These are phyloP conservation scores for Camelina laxa DNA, from an alignment of 345 rosid species.

Conservation along the genomic window DNA sequence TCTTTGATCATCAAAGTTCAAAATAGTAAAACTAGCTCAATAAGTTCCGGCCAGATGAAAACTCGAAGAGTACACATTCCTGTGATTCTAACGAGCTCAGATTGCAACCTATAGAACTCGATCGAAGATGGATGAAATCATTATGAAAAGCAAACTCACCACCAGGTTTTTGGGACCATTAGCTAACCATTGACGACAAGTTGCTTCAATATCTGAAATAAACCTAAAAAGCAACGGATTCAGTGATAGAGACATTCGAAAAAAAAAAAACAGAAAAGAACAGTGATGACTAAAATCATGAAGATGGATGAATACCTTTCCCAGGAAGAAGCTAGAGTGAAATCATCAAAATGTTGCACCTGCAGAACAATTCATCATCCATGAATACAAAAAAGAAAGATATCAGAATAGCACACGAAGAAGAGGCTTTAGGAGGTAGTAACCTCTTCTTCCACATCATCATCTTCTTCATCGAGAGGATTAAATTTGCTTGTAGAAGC, in stretches of 20 bases:
- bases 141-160: conserved; percentile 52
- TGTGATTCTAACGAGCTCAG: not conserved
- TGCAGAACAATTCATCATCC: conserved; percentile 40
- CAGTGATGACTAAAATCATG: not conserved
- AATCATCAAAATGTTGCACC: conserved; percentile 93
- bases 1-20: not conserved
- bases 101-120: conserved; percentile 2
- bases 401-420: conserved; percentile 5
- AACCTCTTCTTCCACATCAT: conserved; percentile 56
- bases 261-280: conserved; percentile 12
- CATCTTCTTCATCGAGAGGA: conserved; percentile 52
- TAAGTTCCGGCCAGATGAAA: not conserved
- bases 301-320: conserved; percentile 62
- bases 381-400: conserved; percentile 20
- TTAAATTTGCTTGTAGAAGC: conserved; percentile 61
- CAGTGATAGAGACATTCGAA: conserved; percentile 9
- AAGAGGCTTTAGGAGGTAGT: not conserved
- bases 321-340: conserved; percentile 98
- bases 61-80: not conserved
- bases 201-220: conserved; percentile 92
- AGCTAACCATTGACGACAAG: conserved; percentile 91
- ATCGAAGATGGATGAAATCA: not conserved
- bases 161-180: conserved; percentile 84
- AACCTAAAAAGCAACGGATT: conserved; percentile 56
- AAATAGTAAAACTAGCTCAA: not conserved